A percentile compares a stretch with the other conserved stretches of the same genome.
Conservation (phyloP, 257 asterid genomes). For the Osmanthus fragrans region DNA sequence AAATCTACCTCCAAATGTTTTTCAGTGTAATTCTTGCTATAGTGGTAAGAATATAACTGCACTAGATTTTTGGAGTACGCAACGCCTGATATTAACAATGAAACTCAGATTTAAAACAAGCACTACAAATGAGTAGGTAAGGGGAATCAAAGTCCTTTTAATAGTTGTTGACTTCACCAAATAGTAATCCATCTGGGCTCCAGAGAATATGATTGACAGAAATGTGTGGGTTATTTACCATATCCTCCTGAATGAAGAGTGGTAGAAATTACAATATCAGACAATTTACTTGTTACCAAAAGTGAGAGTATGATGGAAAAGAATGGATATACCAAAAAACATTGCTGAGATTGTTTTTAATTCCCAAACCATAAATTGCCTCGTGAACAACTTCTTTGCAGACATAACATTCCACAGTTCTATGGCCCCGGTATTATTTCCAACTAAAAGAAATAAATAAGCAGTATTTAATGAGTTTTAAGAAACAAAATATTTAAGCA, state of each 20-base stretch:
- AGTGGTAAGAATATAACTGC: constrained; percentile 42
- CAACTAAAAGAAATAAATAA: constrained; percentile 46
- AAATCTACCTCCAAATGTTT: constrained; percentile 57
- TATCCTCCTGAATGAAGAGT: constrained; percentile 39
- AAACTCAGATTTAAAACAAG: neutral
- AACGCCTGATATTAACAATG: constrained; percentile 45
- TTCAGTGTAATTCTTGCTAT: constrained; percentile 30
- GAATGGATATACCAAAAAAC: constrained; percentile 40
- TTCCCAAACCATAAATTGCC: constrained; percentile 41
- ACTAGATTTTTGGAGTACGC: constrained; percentile 53
- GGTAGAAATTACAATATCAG: constrained; percentile 14
- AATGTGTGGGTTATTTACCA: constrained; percentile 30
- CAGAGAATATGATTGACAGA: constrained; percentile 58
- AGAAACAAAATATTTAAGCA: constrained; percentile 9
- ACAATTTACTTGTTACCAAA: constrained; percentile 9
- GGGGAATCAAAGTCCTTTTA: neutral
- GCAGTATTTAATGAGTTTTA: constrained; percentile 11
- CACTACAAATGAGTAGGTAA: neutral
- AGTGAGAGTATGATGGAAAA: neutral
- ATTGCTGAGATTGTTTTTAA: constrained; percentile 29
- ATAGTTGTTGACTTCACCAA: constrained; percentile 43
- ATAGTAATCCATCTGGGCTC: constrained; percentile 61
- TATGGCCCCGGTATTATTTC: constrained; percentile 51
- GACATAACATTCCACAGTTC: constrained; percentile 62
- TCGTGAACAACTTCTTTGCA: constrained; percentile 41